Conservation (phyloP, 73 alveolate genomes). For the Tetrahymena elliotti region DNA sequence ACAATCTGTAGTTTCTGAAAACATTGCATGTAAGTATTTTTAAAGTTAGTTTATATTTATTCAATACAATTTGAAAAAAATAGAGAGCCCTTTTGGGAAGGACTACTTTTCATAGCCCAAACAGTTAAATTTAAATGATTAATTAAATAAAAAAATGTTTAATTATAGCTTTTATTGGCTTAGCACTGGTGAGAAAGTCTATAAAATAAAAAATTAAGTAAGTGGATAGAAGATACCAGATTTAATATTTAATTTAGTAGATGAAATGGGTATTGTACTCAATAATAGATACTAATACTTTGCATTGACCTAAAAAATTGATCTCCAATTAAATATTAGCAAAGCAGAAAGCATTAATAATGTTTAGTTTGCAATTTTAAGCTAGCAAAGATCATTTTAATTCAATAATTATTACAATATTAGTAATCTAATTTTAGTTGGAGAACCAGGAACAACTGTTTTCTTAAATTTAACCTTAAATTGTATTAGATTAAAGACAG, state of each 20-base stretch:
- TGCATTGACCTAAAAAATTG: neutral
- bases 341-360: neutral
- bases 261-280: neutral
- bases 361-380: neutral
- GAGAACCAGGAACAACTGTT: neutral
- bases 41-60: no score
- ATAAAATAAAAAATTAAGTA: neutral
- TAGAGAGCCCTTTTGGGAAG: neutral
- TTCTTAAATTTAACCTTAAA: neutral
- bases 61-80: no score
- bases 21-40: neutral
- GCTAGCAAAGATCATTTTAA: neutral
- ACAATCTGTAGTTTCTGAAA: neutral
- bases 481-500: neutral
- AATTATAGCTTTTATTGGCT: neutral
- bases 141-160: neutral
- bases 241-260: neutral
- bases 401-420: neutral
- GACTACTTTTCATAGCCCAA: neutral
- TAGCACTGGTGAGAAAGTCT: neutral
- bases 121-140: no score
- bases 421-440: neutral
- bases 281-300: neutral
- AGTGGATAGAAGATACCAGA: neutral
- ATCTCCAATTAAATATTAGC: neutral